A percentile compares a stretch with the other conserved stretches of the same genome.
Conservation (phyloP, 2,329 filamentous ascomycete genomes). For the Anthostomella pinea region DNA sequence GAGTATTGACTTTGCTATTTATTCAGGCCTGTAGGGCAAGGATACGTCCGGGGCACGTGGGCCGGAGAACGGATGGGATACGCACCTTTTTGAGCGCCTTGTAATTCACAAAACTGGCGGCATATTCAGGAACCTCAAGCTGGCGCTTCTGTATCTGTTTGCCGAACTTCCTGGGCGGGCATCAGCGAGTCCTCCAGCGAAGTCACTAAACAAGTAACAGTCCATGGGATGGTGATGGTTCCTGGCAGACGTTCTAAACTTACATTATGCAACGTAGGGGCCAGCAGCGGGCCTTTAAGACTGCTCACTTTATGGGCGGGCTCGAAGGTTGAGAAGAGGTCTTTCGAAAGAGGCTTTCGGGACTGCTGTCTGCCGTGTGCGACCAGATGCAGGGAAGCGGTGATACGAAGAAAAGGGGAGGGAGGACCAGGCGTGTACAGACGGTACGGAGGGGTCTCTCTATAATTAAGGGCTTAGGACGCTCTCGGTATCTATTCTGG, state of each 20-base stretch:
- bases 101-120: slow-evolving; percentile 98
- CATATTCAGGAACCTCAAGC: slow-evolving; percentile 98
- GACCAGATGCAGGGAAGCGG: slow-evolving; percentile 17
- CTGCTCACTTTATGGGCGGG: slow-evolving; percentile 19
- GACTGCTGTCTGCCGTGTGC: slow-evolving; percentile 13
- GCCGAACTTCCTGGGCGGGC: slow-evolving; percentile 84
- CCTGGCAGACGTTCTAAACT: slow-evolving; percentile 17
- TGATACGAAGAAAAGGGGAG: slow-evolving; percentile 7
- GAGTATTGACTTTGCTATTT: not conserved
- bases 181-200: too few relatives aligned
- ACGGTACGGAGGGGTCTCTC: slow-evolving; percentile 18
- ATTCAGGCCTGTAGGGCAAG: not conserved
- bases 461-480: slow-evolving; percentile 7
- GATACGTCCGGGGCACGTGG: not conserved
- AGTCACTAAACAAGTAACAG: too few relatives aligned
- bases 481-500: slow-evolving; percentile 9
- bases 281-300: slow-evolving; percentile 24
- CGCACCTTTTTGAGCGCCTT: slow-evolving; percentile 96
- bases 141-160: slow-evolving; percentile 99
- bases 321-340: slow-evolving; percentile 5
- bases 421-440: slow-evolving; percentile 7
- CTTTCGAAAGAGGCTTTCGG: too few relatives aligned
- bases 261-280: slow-evolving; percentile 34
- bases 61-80: slow-evolving; percentile 7
- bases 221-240: not conserved